Percentiles rank a stretch among this genome's conserved stretches.
These are phyloP conservation scores for Lantana camara DNA, from an alignment of 257 asterid species.

Conservation along the genomic window DNA sequence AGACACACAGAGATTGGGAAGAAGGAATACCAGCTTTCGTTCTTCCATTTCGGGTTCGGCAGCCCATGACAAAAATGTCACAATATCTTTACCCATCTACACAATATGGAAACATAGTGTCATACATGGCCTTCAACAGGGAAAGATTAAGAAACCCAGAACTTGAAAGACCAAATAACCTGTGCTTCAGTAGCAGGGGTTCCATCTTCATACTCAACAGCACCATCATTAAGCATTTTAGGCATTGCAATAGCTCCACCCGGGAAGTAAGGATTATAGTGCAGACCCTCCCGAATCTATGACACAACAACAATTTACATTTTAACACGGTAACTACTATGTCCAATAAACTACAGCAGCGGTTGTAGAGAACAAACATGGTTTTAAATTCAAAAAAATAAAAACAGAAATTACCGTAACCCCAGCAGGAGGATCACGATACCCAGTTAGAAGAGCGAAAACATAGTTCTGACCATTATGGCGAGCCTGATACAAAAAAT, in stretches of 20 bases:
- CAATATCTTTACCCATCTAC: conserved; percentile 81
- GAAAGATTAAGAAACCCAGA: background rate
- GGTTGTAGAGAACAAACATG: conserved; percentile 6
- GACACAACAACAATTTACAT: conserved; percentile 4
- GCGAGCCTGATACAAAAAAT: conserved; percentile 54
- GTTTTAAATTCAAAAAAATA: background rate
- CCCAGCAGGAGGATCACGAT: conserved; percentile 86
- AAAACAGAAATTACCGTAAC: conserved; percentile 41
- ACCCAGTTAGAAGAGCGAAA: conserved; percentile 76
- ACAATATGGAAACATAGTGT: conserved; percentile 1
- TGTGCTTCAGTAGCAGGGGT: conserved; percentile 81
- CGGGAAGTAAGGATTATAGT: conserved; percentile 79
- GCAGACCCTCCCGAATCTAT: conserved; percentile 74
- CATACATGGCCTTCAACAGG: background rate
- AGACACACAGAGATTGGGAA: background rate
- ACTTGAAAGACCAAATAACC: conserved; percentile 29
- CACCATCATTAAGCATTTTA: conserved; percentile 83
- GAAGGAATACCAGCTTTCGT: conserved; percentile 59
- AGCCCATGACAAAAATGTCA: conserved; percentile 73
- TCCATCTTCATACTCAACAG: conserved; percentile 78
- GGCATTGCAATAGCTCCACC: conserved; percentile 91
- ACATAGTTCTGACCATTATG: conserved; percentile 79
- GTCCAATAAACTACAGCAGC: background rate
- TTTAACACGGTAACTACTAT: background rate
- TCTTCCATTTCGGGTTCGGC: conserved; percentile 91